Base-by-base conservation (phyloP, 2,329 filamentous ascomycete species). In the Sporothrix dimorphospora region DNA sequence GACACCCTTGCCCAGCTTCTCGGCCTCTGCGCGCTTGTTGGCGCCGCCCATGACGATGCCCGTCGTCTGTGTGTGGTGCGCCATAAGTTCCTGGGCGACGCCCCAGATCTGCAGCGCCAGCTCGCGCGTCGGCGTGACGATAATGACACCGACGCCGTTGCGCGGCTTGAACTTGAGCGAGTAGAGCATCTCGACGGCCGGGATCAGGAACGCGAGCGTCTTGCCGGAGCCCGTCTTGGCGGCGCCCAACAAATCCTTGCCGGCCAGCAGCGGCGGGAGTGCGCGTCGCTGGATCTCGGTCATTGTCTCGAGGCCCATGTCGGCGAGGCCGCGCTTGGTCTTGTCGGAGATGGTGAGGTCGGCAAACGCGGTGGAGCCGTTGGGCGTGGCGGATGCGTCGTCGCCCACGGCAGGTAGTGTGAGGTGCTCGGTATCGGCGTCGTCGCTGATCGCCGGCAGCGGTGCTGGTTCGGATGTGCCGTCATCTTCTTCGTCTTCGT, bases 291-390 rank as follows among this genome's bases (percentile, higher is more conserved):
- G 96, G 76, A 98, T 98, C 80, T 96, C 93, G 0, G 96, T 98
- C 94, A 99, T 98, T 65, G 87, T 94, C 78, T 92, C 91, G 80
- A 98, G 98, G 16, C 92, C 92, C 95, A 99, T 98, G 75, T 92
- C 93, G 72, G 90, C 79, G 77, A 98, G 94, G 9, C 94, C 94
- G 83, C 92, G 90, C 87, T 94, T 92, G 0, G 94, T 98, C 82
- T 93, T 94, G 30, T 94, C 92, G 1, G 93, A 96, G 12, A 99
- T 87, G 71, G 92, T 92, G 75, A 99, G 85, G 76, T 98, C 92
- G 45, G 89, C 83, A 79, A 98, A 97, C 49, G 38, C 40, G n/a
- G 78, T 91, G 85, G 27, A 85, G 27, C 91, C 90, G 72, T 91
- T 88, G 67, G 38, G 11, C 7, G 63, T 16, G 6, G 12, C 3